Evolutionary conservation across 306 rosid species (phyloP).

Genomic region (Quercus ilex): DNA sequence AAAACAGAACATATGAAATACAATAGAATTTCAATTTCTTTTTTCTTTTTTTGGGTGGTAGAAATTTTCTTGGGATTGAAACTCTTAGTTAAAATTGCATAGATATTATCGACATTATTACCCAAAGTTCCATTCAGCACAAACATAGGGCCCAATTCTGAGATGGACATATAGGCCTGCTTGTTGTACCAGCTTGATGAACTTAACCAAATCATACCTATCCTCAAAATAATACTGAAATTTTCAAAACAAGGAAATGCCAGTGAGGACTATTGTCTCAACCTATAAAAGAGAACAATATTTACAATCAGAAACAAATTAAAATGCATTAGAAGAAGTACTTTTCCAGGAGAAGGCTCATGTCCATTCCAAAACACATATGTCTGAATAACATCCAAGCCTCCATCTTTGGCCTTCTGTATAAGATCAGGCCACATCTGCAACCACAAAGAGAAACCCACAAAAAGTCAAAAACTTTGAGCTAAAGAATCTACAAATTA

Average conservation of each 20-base stretch:
- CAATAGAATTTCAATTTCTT: background rate
- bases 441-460: constrained; percentile 10
- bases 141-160: constrained; percentile 85
- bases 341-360: constrained; percentile 85
- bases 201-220: constrained; percentile 82
- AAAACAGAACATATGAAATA: constrained; percentile 37
- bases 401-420: constrained; percentile 95
- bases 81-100: background rate
- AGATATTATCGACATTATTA: constrained; percentile 16
- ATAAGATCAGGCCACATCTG: constrained; percentile 95
- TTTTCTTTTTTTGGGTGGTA: too few relatives aligned
- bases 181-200: constrained; percentile 81
- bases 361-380: constrained; percentile 99
- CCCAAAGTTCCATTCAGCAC: constrained; percentile 99
- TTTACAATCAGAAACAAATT: background rate
- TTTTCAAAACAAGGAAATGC: background rate
- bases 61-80: background rate
- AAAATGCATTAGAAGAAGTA: constrained; percentile 24
- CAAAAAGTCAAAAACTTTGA: background rate
- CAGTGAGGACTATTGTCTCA: constrained; percentile 4
- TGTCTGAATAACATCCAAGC: constrained; percentile 87
- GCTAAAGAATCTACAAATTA: background rate
- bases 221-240: constrained; percentile 83
- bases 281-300: background rate
- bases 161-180: constrained; percentile 94